phyloP scores from a whole-genome alignment of 1,284 basidiomycete genomes.

The Marasmius fiardii region DNA sequence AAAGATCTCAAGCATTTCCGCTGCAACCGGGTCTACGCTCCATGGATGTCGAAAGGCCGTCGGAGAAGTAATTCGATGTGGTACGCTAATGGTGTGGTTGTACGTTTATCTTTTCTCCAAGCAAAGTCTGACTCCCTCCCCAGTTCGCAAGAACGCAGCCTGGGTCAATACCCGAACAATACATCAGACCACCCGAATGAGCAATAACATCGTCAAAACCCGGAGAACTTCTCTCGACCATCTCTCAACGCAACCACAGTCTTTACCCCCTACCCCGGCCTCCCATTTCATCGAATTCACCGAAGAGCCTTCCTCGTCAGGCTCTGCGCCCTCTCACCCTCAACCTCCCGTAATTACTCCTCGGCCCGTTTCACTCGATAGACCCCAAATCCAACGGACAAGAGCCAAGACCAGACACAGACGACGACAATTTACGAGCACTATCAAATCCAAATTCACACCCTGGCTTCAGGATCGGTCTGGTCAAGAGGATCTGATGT shows the following conservation, averaged over 20 bases:
- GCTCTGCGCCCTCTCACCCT: not conserved
- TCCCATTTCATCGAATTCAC: not conserved
- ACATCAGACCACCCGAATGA: slow-evolving; percentile 20
- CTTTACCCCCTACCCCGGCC: not conserved
- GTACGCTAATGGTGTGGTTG: slow-evolving; percentile 28
- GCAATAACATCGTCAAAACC: slow-evolving; percentile 15
- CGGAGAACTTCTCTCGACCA: slow-evolving; percentile 11
- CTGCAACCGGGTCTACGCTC: slow-evolving; percentile 44
- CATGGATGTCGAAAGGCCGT: slow-evolving; percentile 42
- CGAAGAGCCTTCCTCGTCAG: not conserved
- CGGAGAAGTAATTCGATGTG: slow-evolving; percentile 31
- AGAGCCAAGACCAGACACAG: not conserved
- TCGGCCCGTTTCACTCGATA: not conserved
- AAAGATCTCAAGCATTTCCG: slow-evolving; percentile 40
- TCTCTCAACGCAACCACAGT: not conserved
- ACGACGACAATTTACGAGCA: not conserved
- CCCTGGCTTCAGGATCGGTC: slow-evolving; percentile 4
- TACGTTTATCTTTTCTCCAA: not conserved
- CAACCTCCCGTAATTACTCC: not conserved
- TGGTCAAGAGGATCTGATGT: not conserved
- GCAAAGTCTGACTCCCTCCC: not conserved
- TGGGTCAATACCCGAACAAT: slow-evolving; percentile 16
- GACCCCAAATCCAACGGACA: not conserved
- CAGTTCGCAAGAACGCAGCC: slow-evolving; percentile 16
- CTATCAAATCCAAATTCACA: slow-evolving; percentile 3